Conservation (phyloP, 2,329 filamentous ascomycete genomes). For the Clonostachys solani region DNA sequence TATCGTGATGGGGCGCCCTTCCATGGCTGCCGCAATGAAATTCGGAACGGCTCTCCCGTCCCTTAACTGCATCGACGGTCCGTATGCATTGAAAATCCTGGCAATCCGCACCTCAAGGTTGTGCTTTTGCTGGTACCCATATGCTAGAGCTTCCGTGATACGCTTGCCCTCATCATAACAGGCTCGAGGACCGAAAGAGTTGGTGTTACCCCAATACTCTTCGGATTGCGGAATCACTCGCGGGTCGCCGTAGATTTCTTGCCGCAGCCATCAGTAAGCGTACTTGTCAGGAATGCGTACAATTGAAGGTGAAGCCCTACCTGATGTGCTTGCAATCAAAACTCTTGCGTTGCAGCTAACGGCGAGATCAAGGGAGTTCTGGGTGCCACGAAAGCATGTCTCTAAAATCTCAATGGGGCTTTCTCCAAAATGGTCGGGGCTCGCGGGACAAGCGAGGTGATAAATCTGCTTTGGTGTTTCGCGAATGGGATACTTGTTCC, state of each 20-base stretch:
- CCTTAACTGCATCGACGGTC: conserved; percentile 2
- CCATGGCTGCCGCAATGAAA: conserved; percentile 4
- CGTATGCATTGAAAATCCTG: conserved; percentile 6
- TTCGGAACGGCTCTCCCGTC: conserved; percentile 5
- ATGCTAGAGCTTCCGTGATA: conserved; percentile 28
- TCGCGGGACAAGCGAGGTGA: conserved; percentile 5
- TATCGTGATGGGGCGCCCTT: conserved; percentile 1
- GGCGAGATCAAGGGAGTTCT: conserved; percentile 3
- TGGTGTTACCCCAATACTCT: conserved; percentile 31
- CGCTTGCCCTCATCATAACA: conserved; percentile 37
- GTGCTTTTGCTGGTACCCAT: conserved; percentile 12
- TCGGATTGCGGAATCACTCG: conserved; percentile 5
- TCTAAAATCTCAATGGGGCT: conserved; percentile 3
- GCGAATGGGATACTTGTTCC: neutral
- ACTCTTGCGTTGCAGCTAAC: conserved; percentile 1
- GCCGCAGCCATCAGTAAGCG: neutral
- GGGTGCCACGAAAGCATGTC: conserved; percentile 4
- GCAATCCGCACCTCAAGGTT: conserved; percentile 11
- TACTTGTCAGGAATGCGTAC: no score
- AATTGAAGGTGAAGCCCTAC: no score
- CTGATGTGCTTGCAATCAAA: conserved; percentile 4
- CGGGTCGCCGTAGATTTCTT: conserved; percentile 4
- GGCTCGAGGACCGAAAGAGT: conserved; percentile 28
- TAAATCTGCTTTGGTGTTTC: conserved; percentile 1
- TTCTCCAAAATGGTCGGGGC: conserved; percentile 4